Evolutionary conservation across 1,284 basidiomycete species (phyloP).

Genomic region (Termitomyces sp.): DNA sequence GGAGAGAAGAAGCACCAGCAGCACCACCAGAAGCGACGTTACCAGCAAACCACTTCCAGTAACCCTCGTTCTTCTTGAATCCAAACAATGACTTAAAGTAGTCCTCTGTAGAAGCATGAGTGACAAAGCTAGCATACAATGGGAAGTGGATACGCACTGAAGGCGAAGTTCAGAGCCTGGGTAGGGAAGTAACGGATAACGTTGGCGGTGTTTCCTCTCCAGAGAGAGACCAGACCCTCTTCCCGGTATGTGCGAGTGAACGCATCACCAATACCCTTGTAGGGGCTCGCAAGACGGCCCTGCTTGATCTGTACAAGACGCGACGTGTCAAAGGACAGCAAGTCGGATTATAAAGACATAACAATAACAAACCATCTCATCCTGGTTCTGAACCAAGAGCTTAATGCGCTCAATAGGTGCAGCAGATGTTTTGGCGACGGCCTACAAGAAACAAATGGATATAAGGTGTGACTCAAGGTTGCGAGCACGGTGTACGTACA

Average conservation of each 20-base stretch:
- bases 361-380: conserved; percentile 71
- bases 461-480: conserved; percentile 8
- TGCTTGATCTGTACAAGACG: conserved; percentile 76
- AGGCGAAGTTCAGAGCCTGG: conserved; percentile 93
- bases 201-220: conserved; percentile 97
- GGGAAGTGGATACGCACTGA: conserved; percentile 56
- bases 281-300: conserved; percentile 85
- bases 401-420: conserved; percentile 99
- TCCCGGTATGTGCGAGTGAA: conserved; percentile 84
- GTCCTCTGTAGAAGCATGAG: conserved; percentile 61
- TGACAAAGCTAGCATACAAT: background rate
- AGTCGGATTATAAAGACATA: conserved; percentile 5
- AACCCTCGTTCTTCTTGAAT: conserved; percentile 85
- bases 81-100: conserved; percentile 96
- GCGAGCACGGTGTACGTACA: conserved; percentile 42
- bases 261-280: conserved; percentile 92
- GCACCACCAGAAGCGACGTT: conserved; percentile 97
- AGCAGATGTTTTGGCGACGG: conserved; percentile 95
- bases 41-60: conserved; percentile 88
- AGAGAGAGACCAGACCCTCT: conserved; percentile 88
- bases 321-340: conserved; percentile 27
- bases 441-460: conserved; percentile 40
- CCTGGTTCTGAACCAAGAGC: conserved; percentile 97
- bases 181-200: conserved; percentile 99
- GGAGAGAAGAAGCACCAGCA: conserved; percentile 91